These are phyloP conservation scores for Wickerhamiella domercqiae DNA, from an alignment of 805 yeast species.

Conservation along the genomic window DNA sequence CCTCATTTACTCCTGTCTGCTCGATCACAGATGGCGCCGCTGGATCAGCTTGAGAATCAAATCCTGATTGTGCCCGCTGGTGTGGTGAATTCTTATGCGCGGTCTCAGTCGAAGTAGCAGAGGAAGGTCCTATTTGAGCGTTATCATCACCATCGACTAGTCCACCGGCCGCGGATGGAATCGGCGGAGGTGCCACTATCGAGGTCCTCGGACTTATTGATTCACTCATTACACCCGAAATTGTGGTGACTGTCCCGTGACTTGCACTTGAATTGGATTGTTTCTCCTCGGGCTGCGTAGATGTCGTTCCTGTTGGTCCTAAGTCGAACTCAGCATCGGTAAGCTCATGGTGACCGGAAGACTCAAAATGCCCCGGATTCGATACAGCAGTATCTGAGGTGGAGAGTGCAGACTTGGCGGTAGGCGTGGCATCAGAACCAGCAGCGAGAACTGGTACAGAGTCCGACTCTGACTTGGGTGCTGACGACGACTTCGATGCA, in stretches of 20 bases:
- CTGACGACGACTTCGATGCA: conserved; percentile 6
- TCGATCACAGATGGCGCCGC: neutral
- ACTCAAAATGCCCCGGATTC: neutral
- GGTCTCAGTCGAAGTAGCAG: neutral
- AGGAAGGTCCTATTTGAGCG: neutral
- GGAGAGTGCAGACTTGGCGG: neutral
- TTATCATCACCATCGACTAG: too few relatives aligned
- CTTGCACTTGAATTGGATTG: too few relatives aligned
- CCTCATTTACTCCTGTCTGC: neutral
- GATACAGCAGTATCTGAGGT: neutral
- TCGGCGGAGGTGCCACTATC: neutral
- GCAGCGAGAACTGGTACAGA: conserved; percentile 4
- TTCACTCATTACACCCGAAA: too few relatives aligned
- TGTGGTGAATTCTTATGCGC: neutral
- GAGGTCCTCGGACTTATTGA: too few relatives aligned
- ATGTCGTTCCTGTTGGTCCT: neutral
- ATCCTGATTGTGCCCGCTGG: neutral
- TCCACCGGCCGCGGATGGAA: too few relatives aligned
- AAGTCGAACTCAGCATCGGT: neutral
- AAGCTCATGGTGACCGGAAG: neutral
- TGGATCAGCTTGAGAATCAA: neutral
- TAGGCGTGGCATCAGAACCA: neutral
- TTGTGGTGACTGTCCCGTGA: too few relatives aligned
- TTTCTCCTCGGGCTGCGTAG: neutral
- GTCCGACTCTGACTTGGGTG: conserved; percentile 10